These are phyloP conservation scores for Sporothrix variecibatus DNA, from an alignment of 2,329 filamentous ascomycete genomes.

Conservation along the genomic window DNA sequence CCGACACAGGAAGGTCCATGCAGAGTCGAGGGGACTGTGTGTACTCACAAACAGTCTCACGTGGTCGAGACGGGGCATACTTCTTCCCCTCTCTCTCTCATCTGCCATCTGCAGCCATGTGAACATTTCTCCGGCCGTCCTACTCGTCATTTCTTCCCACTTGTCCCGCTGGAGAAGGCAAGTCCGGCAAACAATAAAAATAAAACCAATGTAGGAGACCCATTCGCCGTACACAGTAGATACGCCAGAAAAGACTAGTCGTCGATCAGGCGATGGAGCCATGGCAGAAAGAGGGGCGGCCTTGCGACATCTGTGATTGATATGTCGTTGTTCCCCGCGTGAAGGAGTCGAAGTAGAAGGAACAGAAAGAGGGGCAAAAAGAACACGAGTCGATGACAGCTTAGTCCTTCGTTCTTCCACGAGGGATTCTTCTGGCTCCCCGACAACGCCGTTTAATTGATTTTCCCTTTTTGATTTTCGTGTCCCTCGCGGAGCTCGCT, in stretches of 20 bases:
- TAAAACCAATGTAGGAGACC: neutral
- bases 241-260: neutral
- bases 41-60: neutral
- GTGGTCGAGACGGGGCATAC: neutral
- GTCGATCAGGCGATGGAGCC: slow-evolving; percentile 5
- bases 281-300: neutral
- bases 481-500: slow-evolving; percentile 13
- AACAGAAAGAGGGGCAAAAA: neutral
- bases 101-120: neutral
- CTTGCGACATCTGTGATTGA: slow-evolving; percentile 20
- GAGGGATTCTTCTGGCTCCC: neutral
- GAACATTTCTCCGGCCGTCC: slow-evolving; percentile 2
- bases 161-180: neutral
- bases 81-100: neutral
- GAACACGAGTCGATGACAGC: neutral
- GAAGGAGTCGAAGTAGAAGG: neutral
- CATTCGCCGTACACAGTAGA: no score
- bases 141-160: neutral
- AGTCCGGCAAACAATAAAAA: neutral
- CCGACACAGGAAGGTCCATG: neutral
- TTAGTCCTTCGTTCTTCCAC: neutral
- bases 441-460: neutral
- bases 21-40: neutral
- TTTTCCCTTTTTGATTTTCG: neutral
- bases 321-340: slow-evolving; percentile 22